phyloP scores from a whole-genome alignment of 495 filamentous ascomycete species.

The Hypoxylon fragiforme region DNA sequence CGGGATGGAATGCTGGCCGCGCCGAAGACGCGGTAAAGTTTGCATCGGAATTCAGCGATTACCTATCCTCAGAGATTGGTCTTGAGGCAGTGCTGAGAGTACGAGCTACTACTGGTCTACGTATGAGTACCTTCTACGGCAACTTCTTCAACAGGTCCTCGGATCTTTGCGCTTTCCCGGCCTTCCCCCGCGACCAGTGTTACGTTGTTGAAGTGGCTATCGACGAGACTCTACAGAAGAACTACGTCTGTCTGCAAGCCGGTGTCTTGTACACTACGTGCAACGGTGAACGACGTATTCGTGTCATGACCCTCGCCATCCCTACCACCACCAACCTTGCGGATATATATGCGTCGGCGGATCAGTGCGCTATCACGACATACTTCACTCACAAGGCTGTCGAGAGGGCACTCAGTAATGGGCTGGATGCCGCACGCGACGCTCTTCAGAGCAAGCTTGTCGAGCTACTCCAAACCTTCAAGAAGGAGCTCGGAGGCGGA shows the following conservation, averaged over 20 bases:
- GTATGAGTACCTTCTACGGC: constrained; percentile 98
- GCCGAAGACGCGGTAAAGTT: constrained; percentile 97
- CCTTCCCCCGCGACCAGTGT: constrained; percentile 94
- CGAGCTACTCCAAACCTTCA: constrained; percentile 93
- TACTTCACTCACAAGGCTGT: constrained; percentile 99
- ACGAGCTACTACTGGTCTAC: constrained; percentile 88
- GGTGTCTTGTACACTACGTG: constrained; percentile 97
- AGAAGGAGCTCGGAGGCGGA: constrained; percentile 93
- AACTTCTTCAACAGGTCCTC: constrained; percentile 99
- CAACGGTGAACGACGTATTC: constrained; percentile 92
- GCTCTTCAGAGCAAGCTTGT: constrained; percentile 85
- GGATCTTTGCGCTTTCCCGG: constrained; percentile 95
- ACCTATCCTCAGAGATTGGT: constrained; percentile 91
- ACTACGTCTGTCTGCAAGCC: constrained; percentile 93
- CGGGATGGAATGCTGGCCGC: constrained; percentile 93
- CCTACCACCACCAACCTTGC: constrained; percentile 89
- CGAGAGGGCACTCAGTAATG: constrained; percentile 80
- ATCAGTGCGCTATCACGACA: constrained; percentile 87
- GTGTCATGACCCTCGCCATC: constrained; percentile 89
- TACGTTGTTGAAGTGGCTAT: constrained; percentile 99
- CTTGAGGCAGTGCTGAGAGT: constrained; percentile 96
- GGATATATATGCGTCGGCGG: constrained; percentile 91
- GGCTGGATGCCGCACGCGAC: constrained; percentile 88
- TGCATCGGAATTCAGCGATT: constrained; percentile 93
- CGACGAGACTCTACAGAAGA: constrained; percentile 90